Evolutionary conservation across 75 land plant genomes (phyloP).

Genomic region (Chamaecyparis obtusa): DNA sequence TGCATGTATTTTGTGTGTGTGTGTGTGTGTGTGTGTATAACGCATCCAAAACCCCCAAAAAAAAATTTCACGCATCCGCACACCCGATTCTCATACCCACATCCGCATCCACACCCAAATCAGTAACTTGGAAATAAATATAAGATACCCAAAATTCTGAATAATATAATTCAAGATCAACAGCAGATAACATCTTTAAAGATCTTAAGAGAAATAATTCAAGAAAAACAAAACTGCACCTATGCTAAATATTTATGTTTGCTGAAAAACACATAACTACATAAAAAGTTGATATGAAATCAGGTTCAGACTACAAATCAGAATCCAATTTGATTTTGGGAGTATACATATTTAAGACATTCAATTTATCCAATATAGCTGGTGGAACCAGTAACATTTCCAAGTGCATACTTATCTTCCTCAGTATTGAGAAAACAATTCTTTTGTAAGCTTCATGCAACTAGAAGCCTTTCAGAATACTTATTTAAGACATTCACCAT

Average conservation of each 20-base stretch:
- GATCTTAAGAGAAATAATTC: neutral
- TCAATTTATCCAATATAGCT: neutral
- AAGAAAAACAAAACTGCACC: neutral
- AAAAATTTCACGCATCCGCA: too few species aligned
- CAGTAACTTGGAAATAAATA: too few species aligned
- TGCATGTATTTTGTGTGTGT: too few species aligned
- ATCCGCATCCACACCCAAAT: too few species aligned
- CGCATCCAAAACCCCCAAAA: too few species aligned
- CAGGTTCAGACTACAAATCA: neutral
- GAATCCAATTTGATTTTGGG: neutral
- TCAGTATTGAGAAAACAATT: neutral
- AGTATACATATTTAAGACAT: neutral
- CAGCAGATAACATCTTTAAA: neutral
- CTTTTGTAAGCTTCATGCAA: neutral
- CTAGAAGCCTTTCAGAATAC: neutral
- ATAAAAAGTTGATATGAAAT: neutral
- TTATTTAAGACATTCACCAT: too few species aligned
- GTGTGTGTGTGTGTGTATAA: too few species aligned
- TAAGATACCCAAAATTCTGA: neutral
- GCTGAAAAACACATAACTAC: neutral
- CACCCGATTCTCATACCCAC: too few species aligned
- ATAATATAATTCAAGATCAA: constrained; percentile 2
- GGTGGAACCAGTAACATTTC: neutral
- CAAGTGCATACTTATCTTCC: neutral
- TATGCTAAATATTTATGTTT: neutral